A percentile compares a stretch with the other conserved stretches of the same genome.
Conservation (phyloP, 2,329 filamentous ascomycete species). For the Cladophialophora immunda region DNA sequence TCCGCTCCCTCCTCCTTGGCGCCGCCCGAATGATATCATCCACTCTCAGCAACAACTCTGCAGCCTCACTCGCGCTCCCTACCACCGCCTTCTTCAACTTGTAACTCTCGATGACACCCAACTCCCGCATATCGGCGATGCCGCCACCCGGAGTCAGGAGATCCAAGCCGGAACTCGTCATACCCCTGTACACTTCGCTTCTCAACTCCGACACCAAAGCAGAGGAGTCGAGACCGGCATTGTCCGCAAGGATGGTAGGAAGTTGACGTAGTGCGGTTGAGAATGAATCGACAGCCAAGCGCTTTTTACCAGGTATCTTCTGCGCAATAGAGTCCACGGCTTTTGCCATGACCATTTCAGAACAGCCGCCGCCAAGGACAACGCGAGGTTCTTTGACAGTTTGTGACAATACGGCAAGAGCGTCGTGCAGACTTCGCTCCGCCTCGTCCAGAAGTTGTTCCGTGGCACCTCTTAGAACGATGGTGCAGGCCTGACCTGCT, state of each 20-base stretch:
- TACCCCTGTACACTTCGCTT: slow-evolving; percentile 92
- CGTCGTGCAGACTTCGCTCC: slow-evolving; percentile 94
- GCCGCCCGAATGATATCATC: slow-evolving; percentile 98
- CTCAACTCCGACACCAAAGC: slow-evolving; percentile 91
- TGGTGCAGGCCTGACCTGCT: slow-evolving; percentile 92
- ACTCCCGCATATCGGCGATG: slow-evolving; percentile 92
- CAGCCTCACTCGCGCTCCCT: slow-evolving; percentile 92
- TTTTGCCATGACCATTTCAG: slow-evolving; percentile 99
- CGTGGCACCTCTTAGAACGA: slow-evolving; percentile 93
- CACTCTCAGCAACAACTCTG: slow-evolving; percentile 91
- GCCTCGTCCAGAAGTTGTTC: slow-evolving; percentile 97
- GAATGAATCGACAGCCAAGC: slow-evolving; percentile 90
- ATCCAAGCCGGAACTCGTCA: slow-evolving; percentile 91
- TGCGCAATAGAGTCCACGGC: slow-evolving; percentile 93
- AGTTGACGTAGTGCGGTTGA: slow-evolving; percentile 88
- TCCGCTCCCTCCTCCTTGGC: slow-evolving; percentile 80
- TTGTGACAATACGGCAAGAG: slow-evolving; percentile 93
- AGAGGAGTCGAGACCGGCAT: slow-evolving; percentile 93
- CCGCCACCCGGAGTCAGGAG: slow-evolving; percentile 88
- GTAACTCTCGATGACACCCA: slow-evolving; percentile 96
- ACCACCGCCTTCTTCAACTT: slow-evolving; percentile 99
- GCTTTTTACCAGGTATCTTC: slow-evolving; percentile 95
- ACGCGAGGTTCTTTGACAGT: slow-evolving; percentile 94
- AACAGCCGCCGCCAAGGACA: slow-evolving; percentile 92
- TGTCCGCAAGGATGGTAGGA: slow-evolving; percentile 96